Evolutionary conservation across 345 rosid genomes (phyloP).

Genomic region (Aethionema arabicum): DNA sequence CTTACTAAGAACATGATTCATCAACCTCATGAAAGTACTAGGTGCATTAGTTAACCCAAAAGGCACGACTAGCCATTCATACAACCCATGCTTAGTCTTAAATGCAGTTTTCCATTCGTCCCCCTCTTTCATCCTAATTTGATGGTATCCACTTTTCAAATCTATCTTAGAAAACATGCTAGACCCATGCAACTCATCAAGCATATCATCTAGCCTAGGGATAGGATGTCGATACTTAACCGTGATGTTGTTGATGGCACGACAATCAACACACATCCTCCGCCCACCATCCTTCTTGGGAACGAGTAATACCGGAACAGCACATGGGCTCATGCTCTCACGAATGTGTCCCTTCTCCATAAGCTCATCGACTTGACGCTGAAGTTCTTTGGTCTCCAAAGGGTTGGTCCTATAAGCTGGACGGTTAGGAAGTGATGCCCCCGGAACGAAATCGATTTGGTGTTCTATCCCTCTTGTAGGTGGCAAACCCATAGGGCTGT

Average conservation of each 20-base stretch:
- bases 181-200: no score
- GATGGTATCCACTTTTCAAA: no score
- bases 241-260: neutral
- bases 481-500: no score
- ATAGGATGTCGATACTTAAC: no score
- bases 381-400: neutral
- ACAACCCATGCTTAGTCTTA: no score
- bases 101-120: no score
- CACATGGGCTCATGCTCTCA: neutral
- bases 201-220: no score
- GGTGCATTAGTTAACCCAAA: neutral
- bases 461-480: no score
- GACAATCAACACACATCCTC: neutral
- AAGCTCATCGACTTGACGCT: neutral
- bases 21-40: neutral
- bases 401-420: neutral
- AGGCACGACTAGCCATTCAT: no score
- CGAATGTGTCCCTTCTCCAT: neutral
- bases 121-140: no score
- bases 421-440: neutral
- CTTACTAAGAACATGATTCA: neutral
- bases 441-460: no score
- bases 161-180: no score
- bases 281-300: neutral
- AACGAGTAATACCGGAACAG: neutral